A percentile compares a stretch with the other conserved stretches of the same genome.
These are phyloP conservation scores for Euryodendron excelsum DNA, from an alignment of 148 eudicot species.

Conservation along the genomic window DNA sequence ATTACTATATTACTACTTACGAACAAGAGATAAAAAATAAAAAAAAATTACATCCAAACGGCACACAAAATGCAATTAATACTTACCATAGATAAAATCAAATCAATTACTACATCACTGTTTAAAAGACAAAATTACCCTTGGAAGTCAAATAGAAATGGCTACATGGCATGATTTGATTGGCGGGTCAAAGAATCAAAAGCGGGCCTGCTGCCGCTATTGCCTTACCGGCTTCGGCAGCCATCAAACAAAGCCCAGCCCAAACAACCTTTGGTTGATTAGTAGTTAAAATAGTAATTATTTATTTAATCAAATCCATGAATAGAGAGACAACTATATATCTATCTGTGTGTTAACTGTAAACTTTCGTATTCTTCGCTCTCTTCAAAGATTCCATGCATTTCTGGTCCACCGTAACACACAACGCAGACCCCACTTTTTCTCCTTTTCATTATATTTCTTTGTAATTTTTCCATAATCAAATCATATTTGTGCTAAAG, in stretches of 20 bases:
- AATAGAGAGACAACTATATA: neutral
- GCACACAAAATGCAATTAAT: too few relatives aligned
- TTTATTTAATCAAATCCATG: neutral
- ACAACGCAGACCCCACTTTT: conserved; percentile 14
- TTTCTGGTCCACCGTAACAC: conserved; percentile 19
- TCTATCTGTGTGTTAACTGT: neutral
- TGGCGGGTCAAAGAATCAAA: conserved; percentile 7
- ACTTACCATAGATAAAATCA: too few relatives aligned
- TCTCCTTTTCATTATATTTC: conserved; percentile 5
- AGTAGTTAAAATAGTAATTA: too few relatives aligned
- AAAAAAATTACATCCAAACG: too few relatives aligned
- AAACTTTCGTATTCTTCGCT: neutral
- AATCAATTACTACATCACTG: too few relatives aligned
- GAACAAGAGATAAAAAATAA: too few relatives aligned
- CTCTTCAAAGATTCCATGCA: conserved; percentile 14
- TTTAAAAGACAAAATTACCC: too few relatives aligned
- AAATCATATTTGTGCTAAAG: neutral
- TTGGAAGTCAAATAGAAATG: too few relatives aligned
- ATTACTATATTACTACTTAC: too few relatives aligned
- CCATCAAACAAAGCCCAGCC: neutral
- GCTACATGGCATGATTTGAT: neutral
- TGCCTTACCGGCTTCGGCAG: neutral
- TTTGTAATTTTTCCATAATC: neutral
- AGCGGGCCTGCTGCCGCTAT: neutral
- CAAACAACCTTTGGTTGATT: too few relatives aligned